Conservation (phyloP, 768 basidiomycete genomes). For the Pulveroboletus sp. region DNA sequence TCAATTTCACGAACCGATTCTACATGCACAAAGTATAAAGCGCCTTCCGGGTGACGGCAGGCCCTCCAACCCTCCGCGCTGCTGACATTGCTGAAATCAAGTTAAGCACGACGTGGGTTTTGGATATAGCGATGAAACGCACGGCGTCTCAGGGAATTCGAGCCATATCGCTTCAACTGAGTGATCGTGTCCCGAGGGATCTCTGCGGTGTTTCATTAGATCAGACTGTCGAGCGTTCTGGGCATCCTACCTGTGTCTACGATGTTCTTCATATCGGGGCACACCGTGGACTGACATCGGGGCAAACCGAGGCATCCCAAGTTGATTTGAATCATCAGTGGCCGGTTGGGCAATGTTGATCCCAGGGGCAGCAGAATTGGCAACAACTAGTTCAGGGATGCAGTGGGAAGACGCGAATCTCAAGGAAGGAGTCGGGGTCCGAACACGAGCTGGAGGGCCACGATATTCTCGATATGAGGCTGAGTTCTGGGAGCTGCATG, state of each 20-base stretch:
- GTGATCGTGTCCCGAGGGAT: not conserved
- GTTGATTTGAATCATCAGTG: conserved; percentile 1
- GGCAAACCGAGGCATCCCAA: conserved; percentile 11
- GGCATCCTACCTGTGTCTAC: conserved; percentile 7
- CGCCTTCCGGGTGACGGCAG: conserved; percentile 58
- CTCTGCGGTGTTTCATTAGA: conserved; percentile 9
- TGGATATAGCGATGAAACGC: conserved; percentile 5
- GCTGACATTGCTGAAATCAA: conserved; percentile 6
- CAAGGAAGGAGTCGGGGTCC: conserved; percentile 2
- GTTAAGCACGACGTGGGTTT: not conserved
- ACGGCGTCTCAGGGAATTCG: conserved; percentile 17
- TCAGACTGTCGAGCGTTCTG: not conserved
- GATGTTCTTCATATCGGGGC: conserved; percentile 9
- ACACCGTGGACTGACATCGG: conserved; percentile 16
- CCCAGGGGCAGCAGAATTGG: not conserved
- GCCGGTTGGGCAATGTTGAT: conserved; percentile 4
- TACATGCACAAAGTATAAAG: conserved; percentile 51
- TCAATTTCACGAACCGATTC: conserved; percentile 36
- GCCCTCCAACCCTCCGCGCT: conserved; percentile 45
- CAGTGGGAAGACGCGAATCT: not conserved
- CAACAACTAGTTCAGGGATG: not conserved
- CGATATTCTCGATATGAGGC: conserved; percentile 20
- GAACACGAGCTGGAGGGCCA: conserved; percentile 13
- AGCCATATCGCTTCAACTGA: conserved; percentile 15
- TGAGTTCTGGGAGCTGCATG: conserved; percentile 14